These are phyloP conservation scores for Aspergillus pseudonomiae DNA, from an alignment of 2,329 filamentous ascomycete species.

Conservation along the genomic window DNA sequence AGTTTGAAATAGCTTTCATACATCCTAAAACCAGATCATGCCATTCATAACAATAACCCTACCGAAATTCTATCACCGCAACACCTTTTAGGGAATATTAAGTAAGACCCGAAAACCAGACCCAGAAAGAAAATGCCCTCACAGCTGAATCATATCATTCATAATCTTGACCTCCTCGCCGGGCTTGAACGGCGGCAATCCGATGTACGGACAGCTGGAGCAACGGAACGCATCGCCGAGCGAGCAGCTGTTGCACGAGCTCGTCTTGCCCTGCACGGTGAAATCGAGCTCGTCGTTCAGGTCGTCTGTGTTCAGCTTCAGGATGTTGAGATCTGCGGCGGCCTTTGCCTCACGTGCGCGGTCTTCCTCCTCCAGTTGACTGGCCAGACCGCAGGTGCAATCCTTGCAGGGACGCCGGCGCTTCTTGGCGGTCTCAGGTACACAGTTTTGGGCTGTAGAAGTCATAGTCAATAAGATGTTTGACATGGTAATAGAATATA, in stretches of 20 bases:
- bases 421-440: constrained; percentile 77
- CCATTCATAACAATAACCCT: background rate
- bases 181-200: constrained; percentile 92
- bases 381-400: constrained; percentile 90
- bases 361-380: constrained; percentile 86
- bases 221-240: constrained; percentile 87
- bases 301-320: constrained; percentile 74
- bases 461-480: constrained; percentile 10
- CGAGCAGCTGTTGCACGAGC: constrained; percentile 91
- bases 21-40: background rate
- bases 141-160: constrained; percentile 85
- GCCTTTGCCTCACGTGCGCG: constrained; percentile 65
- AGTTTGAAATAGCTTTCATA: background rate
- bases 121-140: constrained; percentile 2
- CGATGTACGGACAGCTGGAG: constrained; percentile 79
- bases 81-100: constrained; percentile 5
- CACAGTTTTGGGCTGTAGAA: constrained; percentile 74
- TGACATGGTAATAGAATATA: background rate
- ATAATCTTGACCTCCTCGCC: constrained; percentile 89
- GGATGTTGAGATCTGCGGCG: constrained; percentile 57
- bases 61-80: background rate
- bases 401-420: constrained; percentile 95
- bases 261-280: constrained; percentile 94
- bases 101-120: background rate
- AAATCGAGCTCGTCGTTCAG: constrained; percentile 83